A percentile compares a stretch with the other conserved stretches of the same genome.
These are phyloP conservation scores for Trametes polyzona DNA, from an alignment of 1,284 basidiomycete genomes.

Conservation along the genomic window DNA sequence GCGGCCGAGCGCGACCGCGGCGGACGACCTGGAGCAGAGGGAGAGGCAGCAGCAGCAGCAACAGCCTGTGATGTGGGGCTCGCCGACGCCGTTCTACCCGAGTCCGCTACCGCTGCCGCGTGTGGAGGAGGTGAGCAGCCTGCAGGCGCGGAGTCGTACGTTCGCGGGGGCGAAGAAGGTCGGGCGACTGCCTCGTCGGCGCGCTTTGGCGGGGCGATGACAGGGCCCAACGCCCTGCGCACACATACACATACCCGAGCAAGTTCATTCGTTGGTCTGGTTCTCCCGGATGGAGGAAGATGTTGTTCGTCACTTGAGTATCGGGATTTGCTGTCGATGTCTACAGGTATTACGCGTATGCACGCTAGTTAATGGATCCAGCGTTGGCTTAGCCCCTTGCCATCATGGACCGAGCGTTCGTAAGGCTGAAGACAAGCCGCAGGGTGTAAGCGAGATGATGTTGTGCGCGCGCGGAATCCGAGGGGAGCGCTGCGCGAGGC, in stretches of 20 bases:
- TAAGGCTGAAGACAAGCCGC: too few species aligned
- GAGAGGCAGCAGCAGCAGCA: too few species aligned
- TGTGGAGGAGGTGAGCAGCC: constrained; percentile 14
- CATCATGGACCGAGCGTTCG: too few species aligned
- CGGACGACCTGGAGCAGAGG: constrained; percentile 14
- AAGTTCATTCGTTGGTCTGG: neutral
- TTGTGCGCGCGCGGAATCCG: neutral
- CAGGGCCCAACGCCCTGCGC: too few species aligned
- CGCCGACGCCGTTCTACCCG: constrained; percentile 28
- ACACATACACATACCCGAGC: too few species aligned
- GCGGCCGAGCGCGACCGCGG: constrained; percentile 3
- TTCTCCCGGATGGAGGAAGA: too few species aligned
- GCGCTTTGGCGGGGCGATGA: constrained; percentile 18
- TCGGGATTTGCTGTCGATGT: too few species aligned
- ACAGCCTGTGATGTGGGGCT: too few species aligned
- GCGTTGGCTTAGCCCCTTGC: too few species aligned
- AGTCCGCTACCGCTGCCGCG: constrained; percentile 30
- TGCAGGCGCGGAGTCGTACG: constrained; percentile 17
- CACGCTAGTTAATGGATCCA: too few species aligned
- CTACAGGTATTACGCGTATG: too few species aligned
- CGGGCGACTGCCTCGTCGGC: constrained; percentile 15
- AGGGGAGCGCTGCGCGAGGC: neutral
- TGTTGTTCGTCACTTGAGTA: too few species aligned
- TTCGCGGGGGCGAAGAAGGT: constrained; percentile 14
- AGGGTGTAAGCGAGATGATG: constrained; percentile 1